Conservation (phyloP, 2,329 filamentous ascomycete species). For the Metarhizium brunneum region DNA sequence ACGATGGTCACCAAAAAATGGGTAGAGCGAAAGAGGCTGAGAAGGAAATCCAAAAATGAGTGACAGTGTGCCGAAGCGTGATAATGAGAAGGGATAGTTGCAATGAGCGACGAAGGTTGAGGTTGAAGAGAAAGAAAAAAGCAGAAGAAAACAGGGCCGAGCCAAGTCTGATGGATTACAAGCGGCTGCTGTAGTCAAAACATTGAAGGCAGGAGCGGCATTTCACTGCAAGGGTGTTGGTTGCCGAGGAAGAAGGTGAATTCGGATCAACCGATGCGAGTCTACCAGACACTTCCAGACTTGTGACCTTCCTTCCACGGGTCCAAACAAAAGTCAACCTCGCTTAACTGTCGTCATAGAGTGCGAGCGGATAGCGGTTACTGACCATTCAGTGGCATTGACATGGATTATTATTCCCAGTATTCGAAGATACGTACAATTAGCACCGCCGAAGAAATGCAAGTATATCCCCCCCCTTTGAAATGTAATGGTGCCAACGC, state of each 20-base stretch:
- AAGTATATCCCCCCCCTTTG: not conserved
- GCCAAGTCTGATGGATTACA: not conserved
- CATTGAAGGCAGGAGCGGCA: conserved; percentile 1
- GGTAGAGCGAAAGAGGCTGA: conserved; percentile 6
- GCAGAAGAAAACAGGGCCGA: not conserved
- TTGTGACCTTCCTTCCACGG: not conserved
- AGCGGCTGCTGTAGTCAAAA: not conserved
- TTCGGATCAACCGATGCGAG: not conserved
- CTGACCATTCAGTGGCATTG: too few relatives aligned
- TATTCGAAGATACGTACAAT: not conserved
- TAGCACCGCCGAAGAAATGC: not conserved
- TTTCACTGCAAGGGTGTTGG: not conserved
- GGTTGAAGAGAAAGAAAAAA: conserved; percentile 8
- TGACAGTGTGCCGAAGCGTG: conserved; percentile 13
- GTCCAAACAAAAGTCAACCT: not conserved
- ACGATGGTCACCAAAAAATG: conserved; percentile 23
- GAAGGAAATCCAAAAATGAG: conserved; percentile 22
- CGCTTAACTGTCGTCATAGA: not conserved
- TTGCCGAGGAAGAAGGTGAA: not conserved
- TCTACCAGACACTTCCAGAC: not conserved
- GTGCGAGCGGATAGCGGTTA: too few relatives aligned
- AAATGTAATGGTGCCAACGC: not conserved
- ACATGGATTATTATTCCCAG: too few relatives aligned
- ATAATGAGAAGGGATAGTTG: conserved; percentile 13
- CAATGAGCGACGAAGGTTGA: conserved; percentile 11